Conservation (phyloP, 2,329 filamentous ascomycete genomes). For the Thyridium curvatum region DNA sequence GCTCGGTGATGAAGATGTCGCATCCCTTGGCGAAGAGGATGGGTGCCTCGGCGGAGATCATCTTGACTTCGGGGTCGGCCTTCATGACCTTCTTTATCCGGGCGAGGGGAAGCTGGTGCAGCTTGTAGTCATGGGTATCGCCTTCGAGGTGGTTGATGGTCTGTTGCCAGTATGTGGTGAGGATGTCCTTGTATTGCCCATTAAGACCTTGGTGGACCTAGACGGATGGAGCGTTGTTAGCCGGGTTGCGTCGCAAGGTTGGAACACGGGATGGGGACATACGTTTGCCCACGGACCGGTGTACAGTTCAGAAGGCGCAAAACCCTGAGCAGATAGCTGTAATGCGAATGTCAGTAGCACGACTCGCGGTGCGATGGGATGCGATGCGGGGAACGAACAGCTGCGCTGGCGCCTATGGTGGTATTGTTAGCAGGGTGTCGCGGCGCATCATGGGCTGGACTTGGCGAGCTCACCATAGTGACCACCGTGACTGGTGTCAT, state of each 20-base stretch:
- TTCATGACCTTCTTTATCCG: conserved; percentile 99
- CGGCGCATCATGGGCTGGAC: conserved; percentile 9
- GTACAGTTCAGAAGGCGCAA: conserved; percentile 88
- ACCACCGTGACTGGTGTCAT: conserved; percentile 67
- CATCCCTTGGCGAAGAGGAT: conserved; percentile 98
- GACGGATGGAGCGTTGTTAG: conserved; percentile 4
- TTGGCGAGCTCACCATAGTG: conserved; percentile 60
- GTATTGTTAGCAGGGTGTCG: neutral
- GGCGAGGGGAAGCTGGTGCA: conserved; percentile 93
- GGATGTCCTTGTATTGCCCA: conserved; percentile 89
- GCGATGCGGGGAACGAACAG: conserved; percentile 41
- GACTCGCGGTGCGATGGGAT: conserved; percentile 9
- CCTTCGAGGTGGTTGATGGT: conserved; percentile 93
- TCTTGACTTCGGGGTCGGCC: conserved; percentile 97
- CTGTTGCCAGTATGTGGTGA: conserved; percentile 99
- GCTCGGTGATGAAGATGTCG: conserved; percentile 97
- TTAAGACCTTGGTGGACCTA: conserved; percentile 93
- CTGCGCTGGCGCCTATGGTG: conserved; percentile 56
- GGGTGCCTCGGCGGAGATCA: conserved; percentile 97
- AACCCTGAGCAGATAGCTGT: conserved; percentile 80
- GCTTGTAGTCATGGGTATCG: conserved; percentile 96
- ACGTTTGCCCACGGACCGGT: conserved; percentile 95
- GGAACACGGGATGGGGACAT: conserved; percentile 21
- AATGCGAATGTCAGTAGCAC: conserved; percentile 14
- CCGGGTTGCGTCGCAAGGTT: neutral